These are phyloP conservation scores for Corymbia calophylla DNA, from an alignment of 441 rosid genomes.

Conservation along the genomic window DNA sequence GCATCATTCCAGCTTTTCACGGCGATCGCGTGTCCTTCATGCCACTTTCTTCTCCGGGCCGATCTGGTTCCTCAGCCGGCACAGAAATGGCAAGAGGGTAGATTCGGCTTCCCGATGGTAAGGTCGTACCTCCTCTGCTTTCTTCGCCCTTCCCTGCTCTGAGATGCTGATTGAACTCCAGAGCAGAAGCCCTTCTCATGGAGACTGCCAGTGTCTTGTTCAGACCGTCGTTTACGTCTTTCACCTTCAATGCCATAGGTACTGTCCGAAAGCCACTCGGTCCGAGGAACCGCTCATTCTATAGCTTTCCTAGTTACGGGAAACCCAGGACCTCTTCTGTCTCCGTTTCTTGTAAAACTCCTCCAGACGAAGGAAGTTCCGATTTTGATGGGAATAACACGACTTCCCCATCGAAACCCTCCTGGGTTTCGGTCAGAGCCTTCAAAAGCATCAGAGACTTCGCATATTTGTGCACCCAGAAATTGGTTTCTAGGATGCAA, in stretches of 20 bases:
- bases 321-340: conserved; percentile 18
- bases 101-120: background rate
- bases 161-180: conserved; percentile 31
- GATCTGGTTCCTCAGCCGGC: background rate
- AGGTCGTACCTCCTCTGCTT: background rate
- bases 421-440: conserved; percentile 24
- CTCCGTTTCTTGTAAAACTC: background rate
- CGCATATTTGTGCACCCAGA: conserved; percentile 28
- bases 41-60: background rate
- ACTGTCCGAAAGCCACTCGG: background rate
- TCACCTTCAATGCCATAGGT: conserved; percentile 19
- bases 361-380: conserved; percentile 17
- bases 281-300: background rate
- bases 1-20: background rate
- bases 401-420: background rate
- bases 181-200: conserved; percentile 24
- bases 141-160: conserved; percentile 3
- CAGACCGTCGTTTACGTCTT: conserved; percentile 21
- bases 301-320: background rate
- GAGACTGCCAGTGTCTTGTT: conserved; percentile 17
- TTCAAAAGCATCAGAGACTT: conserved; percentile 16
- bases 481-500: conserved; percentile 38
- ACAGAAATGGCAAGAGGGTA: background rate
- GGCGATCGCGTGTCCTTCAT: background rate
- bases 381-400: background rate